These are phyloP conservation scores for Monilinia fructicola DNA, from an alignment of 2,329 filamentous ascomycete species.

Conservation along the genomic window DNA sequence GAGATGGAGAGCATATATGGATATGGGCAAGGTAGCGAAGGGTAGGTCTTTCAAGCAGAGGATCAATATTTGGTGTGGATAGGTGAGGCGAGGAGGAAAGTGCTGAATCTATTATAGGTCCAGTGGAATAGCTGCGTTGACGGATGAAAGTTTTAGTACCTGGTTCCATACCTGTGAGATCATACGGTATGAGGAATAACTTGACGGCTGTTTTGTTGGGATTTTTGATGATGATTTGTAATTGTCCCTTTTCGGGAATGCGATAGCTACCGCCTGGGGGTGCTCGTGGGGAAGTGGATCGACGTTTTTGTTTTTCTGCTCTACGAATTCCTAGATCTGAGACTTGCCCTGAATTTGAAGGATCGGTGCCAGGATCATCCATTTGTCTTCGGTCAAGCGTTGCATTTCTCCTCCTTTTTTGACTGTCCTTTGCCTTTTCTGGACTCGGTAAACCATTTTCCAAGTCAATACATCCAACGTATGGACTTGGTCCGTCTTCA, in stretches of 20 bases:
- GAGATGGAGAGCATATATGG: slow-evolving; percentile 85
- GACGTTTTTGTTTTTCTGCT: slow-evolving; percentile 58
- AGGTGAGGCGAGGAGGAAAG: slow-evolving; percentile 32
- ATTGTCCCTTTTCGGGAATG: slow-evolving; percentile 88
- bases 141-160: slow-evolving; percentile 95
- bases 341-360: slow-evolving; percentile 25
- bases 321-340: slow-evolving; percentile 45
- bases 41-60: slow-evolving; percentile 61
- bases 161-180: slow-evolving; percentile 86
- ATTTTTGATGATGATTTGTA: slow-evolving; percentile 97
- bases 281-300: slow-evolving; percentile 59
- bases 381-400: slow-evolving; percentile 26
- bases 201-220: slow-evolving; percentile 98
- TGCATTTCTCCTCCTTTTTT: slow-evolving; percentile 42
- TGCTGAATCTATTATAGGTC: slow-evolving; percentile 69
- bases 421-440: slow-evolving; percentile 46
- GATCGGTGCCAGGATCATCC: slow-evolving; percentile 34
- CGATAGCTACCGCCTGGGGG: slow-evolving; percentile 88
- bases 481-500: slow-evolving; percentile 89
- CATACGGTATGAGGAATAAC: slow-evolving; percentile 90
- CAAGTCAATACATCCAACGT: slow-evolving; percentile 89
- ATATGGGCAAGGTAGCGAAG: slow-evolving; percentile 89
- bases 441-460: slow-evolving; percentile 70
- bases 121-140: slow-evolving; percentile 88
- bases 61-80: slow-evolving; percentile 3